These are phyloP conservation scores for Linderina pennispora DNA, from an alignment of 192 early-diverging fungal species.

Conservation along the genomic window DNA sequence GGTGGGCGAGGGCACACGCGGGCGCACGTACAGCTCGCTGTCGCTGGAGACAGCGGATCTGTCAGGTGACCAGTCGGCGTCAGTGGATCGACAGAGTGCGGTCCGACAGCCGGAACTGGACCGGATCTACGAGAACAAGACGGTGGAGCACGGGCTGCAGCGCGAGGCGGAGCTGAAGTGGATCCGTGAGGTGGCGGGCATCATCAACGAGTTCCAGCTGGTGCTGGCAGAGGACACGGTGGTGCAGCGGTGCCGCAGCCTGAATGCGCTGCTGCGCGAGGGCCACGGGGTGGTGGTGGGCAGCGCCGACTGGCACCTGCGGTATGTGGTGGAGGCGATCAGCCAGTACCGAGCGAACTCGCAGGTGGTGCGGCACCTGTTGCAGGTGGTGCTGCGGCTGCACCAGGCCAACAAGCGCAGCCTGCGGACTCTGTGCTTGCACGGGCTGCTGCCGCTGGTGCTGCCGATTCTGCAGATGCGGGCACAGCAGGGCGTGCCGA, in stretches of 20 bases:
- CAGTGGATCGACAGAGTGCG: slow-evolving; percentile 6
- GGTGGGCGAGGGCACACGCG: too few relatives aligned
- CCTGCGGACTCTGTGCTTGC: slow-evolving; percentile 34
- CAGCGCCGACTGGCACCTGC: slow-evolving; percentile 42
- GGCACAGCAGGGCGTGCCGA: background rate
- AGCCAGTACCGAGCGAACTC: slow-evolving; percentile 20
- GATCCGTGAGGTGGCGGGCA: slow-evolving; percentile 38
- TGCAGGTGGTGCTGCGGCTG: slow-evolving; percentile 37
- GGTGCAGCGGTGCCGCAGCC: slow-evolving; percentile 32
- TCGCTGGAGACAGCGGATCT: background rate
- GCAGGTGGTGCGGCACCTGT: slow-evolving; percentile 22
- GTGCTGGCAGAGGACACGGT: slow-evolving; percentile 25
- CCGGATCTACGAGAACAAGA: slow-evolving; percentile 29
- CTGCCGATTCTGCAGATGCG: slow-evolving; percentile 18
- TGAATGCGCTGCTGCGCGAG: slow-evolving; percentile 34
- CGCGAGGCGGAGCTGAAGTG: slow-evolving; percentile 45
- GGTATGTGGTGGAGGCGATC: slow-evolving; percentile 36
- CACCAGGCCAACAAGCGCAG: slow-evolving; percentile 36
- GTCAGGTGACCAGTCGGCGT: background rate
- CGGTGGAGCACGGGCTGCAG: slow-evolving; percentile 39
- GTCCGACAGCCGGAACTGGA: slow-evolving; percentile 10
- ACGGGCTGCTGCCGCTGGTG: slow-evolving; percentile 36
- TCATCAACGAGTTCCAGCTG: slow-evolving; percentile 24
- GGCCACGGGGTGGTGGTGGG: slow-evolving; percentile 39
- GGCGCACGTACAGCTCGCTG: background rate